phyloP scores from a whole-genome alignment of 768 basidiomycete genomes.

The Collybia mongolica region DNA sequence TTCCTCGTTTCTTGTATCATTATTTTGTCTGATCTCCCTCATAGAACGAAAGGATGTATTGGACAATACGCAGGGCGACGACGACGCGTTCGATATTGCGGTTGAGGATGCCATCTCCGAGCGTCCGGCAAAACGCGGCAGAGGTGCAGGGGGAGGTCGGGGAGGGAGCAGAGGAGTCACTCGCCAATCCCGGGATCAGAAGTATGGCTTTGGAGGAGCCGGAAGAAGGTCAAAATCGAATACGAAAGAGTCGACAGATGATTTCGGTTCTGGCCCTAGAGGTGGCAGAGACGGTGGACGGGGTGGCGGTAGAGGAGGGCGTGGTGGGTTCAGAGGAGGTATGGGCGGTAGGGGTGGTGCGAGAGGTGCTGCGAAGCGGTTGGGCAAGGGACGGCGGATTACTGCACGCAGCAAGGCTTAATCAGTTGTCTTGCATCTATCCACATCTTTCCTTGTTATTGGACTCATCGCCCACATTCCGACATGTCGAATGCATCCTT shows the following conservation, averaged over 20 bases:
- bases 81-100: conserved; percentile 82
- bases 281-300: conserved; percentile 29
- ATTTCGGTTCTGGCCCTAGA: conserved; percentile 50
- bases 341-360: conserved; percentile 24
- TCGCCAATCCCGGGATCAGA: conserved; percentile 67
- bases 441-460: too few relatives aligned
- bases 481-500: too few relatives aligned
- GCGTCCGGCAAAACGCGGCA: conserved; percentile 58
- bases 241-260: conserved; percentile 76
- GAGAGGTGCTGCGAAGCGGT: conserved; percentile 41
- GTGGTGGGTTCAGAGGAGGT: conserved; percentile 25
- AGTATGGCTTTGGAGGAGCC: conserved; percentile 79
- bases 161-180: conserved; percentile 37
- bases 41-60: conserved; percentile 83
- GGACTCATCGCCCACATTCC: too few relatives aligned
- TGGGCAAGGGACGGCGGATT: conserved; percentile 59
- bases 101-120: conserved; percentile 88
- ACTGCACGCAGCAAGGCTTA: conserved; percentile 36
- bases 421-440: neutral
- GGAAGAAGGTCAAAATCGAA: conserved; percentile 78
- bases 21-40: neutral
- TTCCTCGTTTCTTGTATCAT: neutral
- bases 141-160: conserved; percentile 35
- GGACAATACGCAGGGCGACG: conserved; percentile 58
- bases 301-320: conserved; percentile 30